A percentile compares a stretch with the other conserved stretches of the same genome.
These are phyloP conservation scores for Miamiensis avidus DNA, from an alignment of 169 alveolate species.

Conservation along the genomic window DNA sequence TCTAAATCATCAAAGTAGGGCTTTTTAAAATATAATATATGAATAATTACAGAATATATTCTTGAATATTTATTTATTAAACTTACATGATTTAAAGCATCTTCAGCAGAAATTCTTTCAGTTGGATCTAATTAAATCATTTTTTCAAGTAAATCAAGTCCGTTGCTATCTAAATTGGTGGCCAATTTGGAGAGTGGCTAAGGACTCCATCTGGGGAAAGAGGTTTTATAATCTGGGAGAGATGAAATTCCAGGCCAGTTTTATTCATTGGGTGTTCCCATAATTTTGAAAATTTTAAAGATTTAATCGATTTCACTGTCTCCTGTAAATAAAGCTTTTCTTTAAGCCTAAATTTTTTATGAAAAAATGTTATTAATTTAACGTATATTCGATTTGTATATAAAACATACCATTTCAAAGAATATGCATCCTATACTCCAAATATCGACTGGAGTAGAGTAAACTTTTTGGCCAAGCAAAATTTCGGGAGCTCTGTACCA, in stretches of 20 bases:
- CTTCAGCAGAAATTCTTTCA: constrained; percentile 67
- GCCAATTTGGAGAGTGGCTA: neutral
- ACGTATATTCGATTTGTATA: constrained; percentile 9
- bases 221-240: constrained; percentile 69
- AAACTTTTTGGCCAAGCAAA: constrained; percentile 82
- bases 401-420: constrained; percentile 46
- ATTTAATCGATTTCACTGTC: constrained; percentile 88
- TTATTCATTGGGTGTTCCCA: constrained; percentile 78
- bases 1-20: constrained; percentile 28
- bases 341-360: constrained; percentile 34
- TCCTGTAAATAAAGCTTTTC: constrained; percentile 82
- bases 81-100: constrained; percentile 61
- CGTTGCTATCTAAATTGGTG: constrained; percentile 2
- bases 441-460: constrained; percentile 88
- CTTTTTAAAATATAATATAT: neutral
- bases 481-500: constrained; percentile 94
- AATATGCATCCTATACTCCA: constrained; percentile 92
- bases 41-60: neutral
- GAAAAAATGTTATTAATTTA: constrained; percentile 43
- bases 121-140: constrained; percentile 66
- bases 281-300: constrained; percentile 76
- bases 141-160: constrained; percentile 40
- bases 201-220: constrained; percentile 64
- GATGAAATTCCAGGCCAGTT: constrained; percentile 92
- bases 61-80: constrained; percentile 12